phyloP scores from a whole-genome alignment of 1,139 yeast species.

The Petasospora fabianii region DNA sequence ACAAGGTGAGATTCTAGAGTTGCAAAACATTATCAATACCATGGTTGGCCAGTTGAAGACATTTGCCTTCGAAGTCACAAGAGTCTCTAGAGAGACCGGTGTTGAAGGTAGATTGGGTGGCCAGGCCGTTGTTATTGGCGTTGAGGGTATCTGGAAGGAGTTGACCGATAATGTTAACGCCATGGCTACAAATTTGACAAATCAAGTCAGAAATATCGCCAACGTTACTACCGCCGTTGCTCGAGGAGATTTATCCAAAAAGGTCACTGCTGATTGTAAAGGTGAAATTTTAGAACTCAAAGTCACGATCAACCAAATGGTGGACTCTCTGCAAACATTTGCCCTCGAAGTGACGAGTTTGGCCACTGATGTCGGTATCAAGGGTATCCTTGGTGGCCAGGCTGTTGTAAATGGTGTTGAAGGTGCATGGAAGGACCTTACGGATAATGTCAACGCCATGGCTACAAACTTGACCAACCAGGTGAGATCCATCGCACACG shows the following conservation, averaged over 20 bases:
- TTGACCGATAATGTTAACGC: constrained; percentile 86
- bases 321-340: constrained; percentile 81
- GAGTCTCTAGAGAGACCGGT: constrained; percentile 90
- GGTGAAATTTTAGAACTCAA: constrained; percentile 93
- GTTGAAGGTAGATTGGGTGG: constrained; percentile 88
- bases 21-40: constrained; percentile 73
- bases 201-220: constrained; percentile 89
- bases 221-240: constrained; percentile 92
- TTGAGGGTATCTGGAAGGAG: constrained; percentile 90
- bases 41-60: constrained; percentile 89
- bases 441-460: constrained; percentile 90
- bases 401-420: constrained; percentile 81
- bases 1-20: constrained; percentile 79
- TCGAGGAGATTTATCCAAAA: constrained; percentile 85
- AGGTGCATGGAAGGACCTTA: constrained; percentile 86
- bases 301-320: constrained; percentile 89
- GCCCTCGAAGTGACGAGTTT: constrained; percentile 87
- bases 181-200: constrained; percentile 86
- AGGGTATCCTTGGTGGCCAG: constrained; percentile 84
- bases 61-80: constrained; percentile 82
- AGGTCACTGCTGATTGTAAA: constrained; percentile 84
- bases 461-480: constrained; percentile 83
- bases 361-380: constrained; percentile 87
- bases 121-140: constrained; percentile 85
- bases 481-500: constrained; percentile 85